Percentiles rank a stretch among this genome's conserved stretches.
Evolutionary conservation across 257 asterid genomes (phyloP).

Genomic region (Ilex asprella): DNA sequence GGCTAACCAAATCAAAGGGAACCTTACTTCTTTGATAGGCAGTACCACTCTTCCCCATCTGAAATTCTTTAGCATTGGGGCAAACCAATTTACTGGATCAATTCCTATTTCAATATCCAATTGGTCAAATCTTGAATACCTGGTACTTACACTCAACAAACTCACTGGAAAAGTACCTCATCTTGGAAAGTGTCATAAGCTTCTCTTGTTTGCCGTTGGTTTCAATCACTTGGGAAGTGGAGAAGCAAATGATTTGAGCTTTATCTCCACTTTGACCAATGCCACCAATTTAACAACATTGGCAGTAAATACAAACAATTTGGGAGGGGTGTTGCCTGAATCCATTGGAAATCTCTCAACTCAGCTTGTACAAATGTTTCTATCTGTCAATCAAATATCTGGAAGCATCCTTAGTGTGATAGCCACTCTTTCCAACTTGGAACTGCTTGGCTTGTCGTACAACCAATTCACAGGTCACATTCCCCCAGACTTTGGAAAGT

Average conservation of each 20-base stretch:
- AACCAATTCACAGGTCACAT: background rate
- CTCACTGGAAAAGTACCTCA: conserved; percentile 10
- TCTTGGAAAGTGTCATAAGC: conserved; percentile 5
- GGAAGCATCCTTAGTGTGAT: background rate
- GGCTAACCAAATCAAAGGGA: background rate
- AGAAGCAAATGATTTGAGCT: conserved; percentile 12
- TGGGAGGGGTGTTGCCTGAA: conserved; percentile 18
- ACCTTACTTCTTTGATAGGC: background rate
- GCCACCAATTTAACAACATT: conserved; percentile 1
- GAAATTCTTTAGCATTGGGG: background rate
- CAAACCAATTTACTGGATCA: conserved; percentile 11
- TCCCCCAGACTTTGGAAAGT: background rate
- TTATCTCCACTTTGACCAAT: conserved; percentile 11
- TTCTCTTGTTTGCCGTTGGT: background rate
- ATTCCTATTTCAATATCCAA: conserved; percentile 17
- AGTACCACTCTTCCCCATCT: background rate
- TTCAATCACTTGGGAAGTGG: conserved; percentile 13
- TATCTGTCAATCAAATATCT: background rate
- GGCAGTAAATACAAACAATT: conserved; percentile 4
- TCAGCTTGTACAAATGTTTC: background rate
- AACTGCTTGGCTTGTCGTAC: background rate
- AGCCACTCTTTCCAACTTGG: background rate
- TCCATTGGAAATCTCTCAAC: conserved; percentile 8
- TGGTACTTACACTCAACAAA: background rate
- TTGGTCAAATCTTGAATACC: conserved; percentile 7